These are phyloP conservation scores for Apiospora phragmitis DNA, from an alignment of 2,329 filamentous ascomycete genomes.

Conservation along the genomic window DNA sequence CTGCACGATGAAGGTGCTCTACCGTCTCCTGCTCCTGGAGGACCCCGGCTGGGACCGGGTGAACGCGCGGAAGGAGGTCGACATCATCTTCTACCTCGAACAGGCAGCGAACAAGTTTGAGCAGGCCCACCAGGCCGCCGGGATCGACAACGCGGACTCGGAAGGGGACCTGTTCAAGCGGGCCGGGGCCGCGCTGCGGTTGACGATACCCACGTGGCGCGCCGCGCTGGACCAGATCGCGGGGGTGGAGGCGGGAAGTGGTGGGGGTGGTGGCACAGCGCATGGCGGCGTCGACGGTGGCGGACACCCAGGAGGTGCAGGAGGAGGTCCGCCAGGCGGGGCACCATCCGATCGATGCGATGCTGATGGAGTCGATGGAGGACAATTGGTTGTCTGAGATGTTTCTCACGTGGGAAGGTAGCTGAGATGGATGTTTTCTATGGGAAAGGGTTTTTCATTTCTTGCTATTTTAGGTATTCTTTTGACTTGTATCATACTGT, in stretches of 20 bases:
- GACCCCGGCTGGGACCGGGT: constrained; percentile 29
- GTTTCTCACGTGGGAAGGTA: constrained; percentile 14
- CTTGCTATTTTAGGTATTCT: background rate
- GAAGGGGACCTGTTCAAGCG: constrained; percentile 8
- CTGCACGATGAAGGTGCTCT: constrained; percentile 27
- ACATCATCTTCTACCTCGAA: constrained; percentile 24
- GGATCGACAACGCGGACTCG: constrained; percentile 19
- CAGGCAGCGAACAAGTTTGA: constrained; percentile 20
- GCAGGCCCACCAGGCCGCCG: constrained; percentile 19
- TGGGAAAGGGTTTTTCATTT: background rate
- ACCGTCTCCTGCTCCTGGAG: constrained; percentile 28
- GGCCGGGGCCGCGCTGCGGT: constrained; percentile 5
- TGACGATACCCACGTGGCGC: constrained; percentile 10
- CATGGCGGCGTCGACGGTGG: background rate
- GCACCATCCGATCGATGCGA: background rate
- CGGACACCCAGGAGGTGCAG: background rate
- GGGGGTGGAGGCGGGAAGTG: background rate
- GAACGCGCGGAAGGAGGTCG: constrained; percentile 19
- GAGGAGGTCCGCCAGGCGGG: background rate
- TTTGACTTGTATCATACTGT: background rate
- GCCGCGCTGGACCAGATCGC: constrained; percentile 8
- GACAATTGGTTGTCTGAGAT: constrained; percentile 16
- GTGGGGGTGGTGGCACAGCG: background rate
- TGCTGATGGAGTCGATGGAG: constrained; percentile 14
- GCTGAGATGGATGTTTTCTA: background rate